These are phyloP conservation scores for Podospora conica DNA, from an alignment of 495 filamentous ascomycete genomes.

Conservation along the genomic window DNA sequence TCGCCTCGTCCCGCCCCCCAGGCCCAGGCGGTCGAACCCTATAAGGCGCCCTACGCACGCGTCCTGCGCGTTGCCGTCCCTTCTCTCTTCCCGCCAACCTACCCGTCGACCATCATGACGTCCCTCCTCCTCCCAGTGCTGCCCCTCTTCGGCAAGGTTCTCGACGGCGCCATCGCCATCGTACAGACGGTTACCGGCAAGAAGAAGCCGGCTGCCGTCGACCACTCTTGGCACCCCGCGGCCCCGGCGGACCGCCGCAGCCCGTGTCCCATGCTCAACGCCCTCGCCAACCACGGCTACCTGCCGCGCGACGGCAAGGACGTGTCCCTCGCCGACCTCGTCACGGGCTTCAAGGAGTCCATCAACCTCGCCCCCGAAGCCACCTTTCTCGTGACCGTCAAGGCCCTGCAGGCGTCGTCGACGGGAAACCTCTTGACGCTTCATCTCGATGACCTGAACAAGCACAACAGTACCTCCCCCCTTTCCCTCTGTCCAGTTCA, in stretches of 20 bases:
- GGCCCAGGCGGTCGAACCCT: not conserved
- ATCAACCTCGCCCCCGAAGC: constrained; percentile 25
- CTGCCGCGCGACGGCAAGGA: constrained; percentile 47
- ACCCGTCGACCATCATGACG: not conserved
- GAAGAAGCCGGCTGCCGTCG: not conserved
- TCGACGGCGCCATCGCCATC: not conserved
- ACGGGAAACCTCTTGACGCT: constrained; percentile 24
- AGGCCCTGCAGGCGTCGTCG: constrained; percentile 22
- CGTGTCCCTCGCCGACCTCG: constrained; percentile 22
- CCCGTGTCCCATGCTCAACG: constrained; percentile 51
- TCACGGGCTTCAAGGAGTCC: constrained; percentile 19
- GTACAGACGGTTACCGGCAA: constrained; percentile 1
- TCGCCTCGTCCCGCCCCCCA: not conserved
- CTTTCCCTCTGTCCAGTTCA: not conserved
- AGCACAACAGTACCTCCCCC: constrained; percentile 18
- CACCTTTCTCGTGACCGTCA: constrained; percentile 17
- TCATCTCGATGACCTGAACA: constrained; percentile 25
- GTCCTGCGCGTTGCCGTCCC: not conserved
- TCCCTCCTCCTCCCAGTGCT: constrained; percentile 1
- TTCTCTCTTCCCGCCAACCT: not conserved
- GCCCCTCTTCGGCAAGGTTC: constrained; percentile 5
- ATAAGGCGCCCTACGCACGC: not conserved
- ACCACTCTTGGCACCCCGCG: constrained; percentile 14
- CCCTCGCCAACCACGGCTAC: constrained; percentile 53
- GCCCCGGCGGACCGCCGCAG: constrained; percentile 22